These are phyloP conservation scores for Actinomortierella wolfii DNA, from an alignment of 371 early-diverging fungal species.

Conservation along the genomic window DNA sequence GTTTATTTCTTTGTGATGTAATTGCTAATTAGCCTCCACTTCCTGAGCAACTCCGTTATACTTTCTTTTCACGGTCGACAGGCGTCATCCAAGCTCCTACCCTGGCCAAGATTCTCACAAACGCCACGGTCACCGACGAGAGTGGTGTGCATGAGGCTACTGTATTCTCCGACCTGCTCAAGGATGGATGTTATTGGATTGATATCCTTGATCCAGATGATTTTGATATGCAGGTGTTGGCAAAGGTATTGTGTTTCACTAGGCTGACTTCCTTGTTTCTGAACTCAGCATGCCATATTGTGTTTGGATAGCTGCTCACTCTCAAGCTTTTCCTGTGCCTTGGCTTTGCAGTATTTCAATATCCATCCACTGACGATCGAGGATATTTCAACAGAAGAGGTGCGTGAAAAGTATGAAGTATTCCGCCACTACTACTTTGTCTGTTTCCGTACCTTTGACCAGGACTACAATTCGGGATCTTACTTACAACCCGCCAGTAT, in stretches of 20 bases:
- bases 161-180: conserved; percentile 35
- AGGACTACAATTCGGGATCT: conserved; percentile 60
- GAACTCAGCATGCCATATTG: neutral
- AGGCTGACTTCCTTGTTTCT: no score
- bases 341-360: conserved; percentile 67
- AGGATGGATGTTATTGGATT: conserved; percentile 80
- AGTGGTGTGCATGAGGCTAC: conserved; percentile 1
- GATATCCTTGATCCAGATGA: conserved; percentile 78
- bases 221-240: conserved; percentile 70
- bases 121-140: conserved; percentile 6
- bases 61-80: conserved; percentile 25
- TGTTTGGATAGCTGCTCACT: neutral
- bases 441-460: conserved; percentile 80
- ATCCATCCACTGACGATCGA: conserved; percentile 93
- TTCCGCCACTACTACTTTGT: conserved; percentile 92
- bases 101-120: conserved; percentile 16
- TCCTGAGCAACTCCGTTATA: conserved; percentile 23
- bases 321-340: neutral
- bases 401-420: conserved; percentile 91
- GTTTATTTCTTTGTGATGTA: neutral
- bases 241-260: conserved; percentile 53
- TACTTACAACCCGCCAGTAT: conserved; percentile 81
- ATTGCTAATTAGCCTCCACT: conserved; percentile 23
- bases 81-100: conserved; percentile 32
- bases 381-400: conserved; percentile 90